These are phyloP conservation scores for Miscanthus sacchariflorus DNA, from an alignment of 202 grass and related monocot genomes.

Conservation along the genomic window DNA sequence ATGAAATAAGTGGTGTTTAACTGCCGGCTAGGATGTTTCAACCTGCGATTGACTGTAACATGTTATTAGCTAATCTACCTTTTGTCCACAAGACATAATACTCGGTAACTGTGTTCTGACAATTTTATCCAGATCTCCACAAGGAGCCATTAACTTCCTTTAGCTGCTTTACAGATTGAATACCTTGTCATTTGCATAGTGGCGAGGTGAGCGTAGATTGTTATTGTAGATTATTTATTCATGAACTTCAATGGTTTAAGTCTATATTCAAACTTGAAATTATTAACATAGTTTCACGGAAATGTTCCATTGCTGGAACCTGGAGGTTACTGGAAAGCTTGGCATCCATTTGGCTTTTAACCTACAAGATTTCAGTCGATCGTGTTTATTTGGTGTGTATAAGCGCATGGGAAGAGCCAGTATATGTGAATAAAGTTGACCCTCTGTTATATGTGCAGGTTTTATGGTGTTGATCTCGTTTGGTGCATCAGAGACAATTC, in stretches of 20 bases:
- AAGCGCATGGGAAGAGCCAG: not conserved
- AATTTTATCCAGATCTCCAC: not conserved
- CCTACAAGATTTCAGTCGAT: not conserved
- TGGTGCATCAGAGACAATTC: slow-evolving; percentile 32
- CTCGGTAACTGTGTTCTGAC: not conserved
- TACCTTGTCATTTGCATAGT: not conserved
- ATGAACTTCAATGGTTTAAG: not conserved
- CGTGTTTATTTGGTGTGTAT: not conserved
- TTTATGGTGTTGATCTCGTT: slow-evolving; percentile 33
- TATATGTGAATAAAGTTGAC: slow-evolving; percentile 5
- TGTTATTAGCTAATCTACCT: not conserved
- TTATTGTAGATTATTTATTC: not conserved
- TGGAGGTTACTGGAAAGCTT: not conserved
- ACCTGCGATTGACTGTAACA: not conserved
- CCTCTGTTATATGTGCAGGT: slow-evolving; percentile 43
- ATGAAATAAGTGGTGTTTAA: not conserved
- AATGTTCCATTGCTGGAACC: not conserved
- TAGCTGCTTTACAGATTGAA: not conserved
- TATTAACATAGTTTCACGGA: not conserved
- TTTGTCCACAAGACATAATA: not conserved
- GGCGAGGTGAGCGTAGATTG: not conserved
- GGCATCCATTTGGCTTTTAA: too few species aligned
- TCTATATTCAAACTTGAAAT: not conserved
- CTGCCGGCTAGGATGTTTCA: not conserved
- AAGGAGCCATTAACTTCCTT: not conserved